phyloP scores from a whole-genome alignment of 2,329 filamentous ascomycete genomes.

The Monosporascus sp. region DNA sequence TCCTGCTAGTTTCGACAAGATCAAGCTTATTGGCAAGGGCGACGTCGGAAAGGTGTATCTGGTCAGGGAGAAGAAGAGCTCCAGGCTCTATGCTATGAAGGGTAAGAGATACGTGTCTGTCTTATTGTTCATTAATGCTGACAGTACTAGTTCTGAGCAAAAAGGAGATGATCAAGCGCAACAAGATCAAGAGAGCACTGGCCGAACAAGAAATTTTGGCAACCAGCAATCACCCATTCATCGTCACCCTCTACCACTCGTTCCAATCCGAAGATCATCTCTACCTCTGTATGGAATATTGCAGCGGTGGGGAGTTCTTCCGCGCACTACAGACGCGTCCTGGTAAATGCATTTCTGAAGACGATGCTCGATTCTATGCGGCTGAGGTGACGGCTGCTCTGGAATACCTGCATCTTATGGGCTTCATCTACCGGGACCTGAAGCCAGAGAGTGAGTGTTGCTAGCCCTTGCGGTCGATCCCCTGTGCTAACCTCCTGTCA shows the following conservation, averaged over 20 bases:
- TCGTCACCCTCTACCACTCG: slow-evolving; percentile 96
- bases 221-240: slow-evolving; percentile 98
- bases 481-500: slow-evolving; percentile 38
- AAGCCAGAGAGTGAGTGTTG: slow-evolving; percentile 85
- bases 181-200: slow-evolving; percentile 98
- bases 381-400: slow-evolving; percentile 94
- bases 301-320: slow-evolving; percentile 98
- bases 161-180: slow-evolving; percentile 99
- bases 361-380: slow-evolving; percentile 94
- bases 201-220: slow-evolving; percentile 97
- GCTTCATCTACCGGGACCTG: slow-evolving; percentile 96
- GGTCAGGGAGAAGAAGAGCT: slow-evolving; percentile 96
- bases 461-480: slow-evolving; percentile 6
- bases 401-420: slow-evolving; percentile 97
- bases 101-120: slow-evolving; percentile 47
- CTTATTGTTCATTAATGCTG: slow-evolving; percentile 21
- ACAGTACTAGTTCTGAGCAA: slow-evolving; percentile 79
- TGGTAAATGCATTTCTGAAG: slow-evolving; percentile 94
- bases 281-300: slow-evolving; percentile 99
- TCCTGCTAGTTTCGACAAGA: slow-evolving; percentile 96
- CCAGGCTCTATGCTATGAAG: slow-evolving; percentile 96
- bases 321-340: slow-evolving; percentile 91
- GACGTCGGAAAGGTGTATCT: slow-evolving; percentile 98
- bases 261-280: slow-evolving; percentile 99
- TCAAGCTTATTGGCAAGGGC: slow-evolving; percentile 97